A percentile compares a stretch with the other conserved stretches of the same genome.
These are phyloP conservation scores for Corynespora cassiicola DNA, from an alignment of 2,329 filamentous ascomycete genomes.

Conservation along the genomic window DNA sequence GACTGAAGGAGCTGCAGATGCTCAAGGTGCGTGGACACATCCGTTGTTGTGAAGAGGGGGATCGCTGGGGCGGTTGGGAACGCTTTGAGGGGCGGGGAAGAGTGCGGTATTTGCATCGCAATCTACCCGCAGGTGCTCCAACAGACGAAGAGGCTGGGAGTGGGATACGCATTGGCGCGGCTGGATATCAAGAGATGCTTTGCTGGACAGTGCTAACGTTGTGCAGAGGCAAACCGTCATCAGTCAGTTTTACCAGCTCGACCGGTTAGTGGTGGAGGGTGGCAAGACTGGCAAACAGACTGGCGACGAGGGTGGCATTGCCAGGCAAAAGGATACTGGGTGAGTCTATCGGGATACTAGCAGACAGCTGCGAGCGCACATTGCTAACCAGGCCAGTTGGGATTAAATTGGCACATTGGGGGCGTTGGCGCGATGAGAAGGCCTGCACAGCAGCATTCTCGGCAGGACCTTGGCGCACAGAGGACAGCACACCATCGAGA, in stretches of 20 bases:
- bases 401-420: neutral
- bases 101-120: no score
- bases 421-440: no score
- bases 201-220: no score
- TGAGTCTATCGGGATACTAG: slow-evolving; percentile 58
- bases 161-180: no score
- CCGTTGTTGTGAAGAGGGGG: slow-evolving; percentile 4
- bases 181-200: no score
- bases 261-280: slow-evolving; percentile 90
- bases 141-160: no score
- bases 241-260: slow-evolving; percentile 92
- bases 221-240: slow-evolving; percentile 89
- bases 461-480: no score
- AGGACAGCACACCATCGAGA: slow-evolving; percentile 6
- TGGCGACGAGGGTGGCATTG: slow-evolving; percentile 69
- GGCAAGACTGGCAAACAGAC: slow-evolving; percentile 79
- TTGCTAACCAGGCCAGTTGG: neutral
- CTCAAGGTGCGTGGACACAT: slow-evolving; percentile 78
- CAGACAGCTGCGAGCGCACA: no score
- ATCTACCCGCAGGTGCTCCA: no score
- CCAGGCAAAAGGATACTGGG: slow-evolving; percentile 81
- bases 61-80: neutral
- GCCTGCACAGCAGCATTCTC: no score
- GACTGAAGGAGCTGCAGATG: slow-evolving; percentile 82
- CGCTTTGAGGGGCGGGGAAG: no score